A percentile compares a stretch with the other conserved stretches of the same genome.
Conservation (phyloP, 1,284 basidiomycete genomes). For the Leucocoprinus gongylophorus region DNA sequence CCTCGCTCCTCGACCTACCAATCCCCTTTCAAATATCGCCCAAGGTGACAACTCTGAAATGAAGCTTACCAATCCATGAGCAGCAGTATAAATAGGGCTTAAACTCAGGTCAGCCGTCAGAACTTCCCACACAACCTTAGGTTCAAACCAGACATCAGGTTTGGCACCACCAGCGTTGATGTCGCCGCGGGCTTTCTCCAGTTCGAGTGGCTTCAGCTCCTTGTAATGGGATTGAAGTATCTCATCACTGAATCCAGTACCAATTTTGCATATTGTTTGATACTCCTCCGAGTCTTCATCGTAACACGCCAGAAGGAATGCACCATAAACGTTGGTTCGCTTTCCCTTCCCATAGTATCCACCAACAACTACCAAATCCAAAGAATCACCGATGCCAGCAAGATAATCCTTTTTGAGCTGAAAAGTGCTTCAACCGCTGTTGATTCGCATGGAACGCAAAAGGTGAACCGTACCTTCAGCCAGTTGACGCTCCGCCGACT, state of each 20-base stretch:
- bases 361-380: conserved; percentile 95
- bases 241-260: conserved; percentile 97
- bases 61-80: conserved; percentile 80
- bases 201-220: conserved; percentile 75
- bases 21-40: conserved; percentile 3
- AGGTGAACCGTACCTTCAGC: conserved; percentile 69
- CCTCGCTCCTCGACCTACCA: conserved; percentile 77
- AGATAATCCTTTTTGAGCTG: conserved; percentile 98
- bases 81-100: conserved; percentile 96
- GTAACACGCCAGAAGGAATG: conserved; percentile 92
- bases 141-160: conserved; percentile 94
- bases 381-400: conserved; percentile 94
- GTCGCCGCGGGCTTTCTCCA: conserved; percentile 62
- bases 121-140: conserved; percentile 96
- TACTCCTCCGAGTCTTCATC: conserved; percentile 87
- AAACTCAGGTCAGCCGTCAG: conserved; percentile 94
- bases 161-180: conserved; percentile 86
- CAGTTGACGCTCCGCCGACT: conserved; percentile 94
- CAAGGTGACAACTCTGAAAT: neutral
- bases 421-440: conserved; percentile 1
- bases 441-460: neutral
- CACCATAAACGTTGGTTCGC: conserved; percentile 93
- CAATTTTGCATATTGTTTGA: conserved; percentile 98
- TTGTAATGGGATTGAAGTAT: conserved; percentile 77
- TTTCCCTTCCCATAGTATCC: conserved; percentile 98